These are phyloP conservation scores for Apophysomyces ossiformis DNA, from an alignment of 371 early-diverging fungal species.

Conservation along the genomic window DNA sequence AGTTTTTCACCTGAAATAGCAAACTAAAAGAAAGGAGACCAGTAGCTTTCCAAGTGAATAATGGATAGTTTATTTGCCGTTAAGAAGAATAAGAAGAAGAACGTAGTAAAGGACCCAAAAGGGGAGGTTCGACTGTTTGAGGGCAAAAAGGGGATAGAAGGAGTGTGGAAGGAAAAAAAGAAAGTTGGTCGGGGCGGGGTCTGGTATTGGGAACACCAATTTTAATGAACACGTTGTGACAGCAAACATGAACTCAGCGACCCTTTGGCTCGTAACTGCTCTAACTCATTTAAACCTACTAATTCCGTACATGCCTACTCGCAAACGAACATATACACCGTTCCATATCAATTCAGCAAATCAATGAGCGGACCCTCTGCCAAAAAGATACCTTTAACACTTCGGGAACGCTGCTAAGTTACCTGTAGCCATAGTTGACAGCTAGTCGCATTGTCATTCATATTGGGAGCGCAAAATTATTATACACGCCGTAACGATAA, in stretches of 20 bases:
- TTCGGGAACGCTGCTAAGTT: no score
- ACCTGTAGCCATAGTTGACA: no score
- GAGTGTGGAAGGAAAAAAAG: not conserved
- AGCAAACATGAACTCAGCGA: slow-evolving; percentile 1
- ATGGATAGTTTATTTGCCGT: not conserved
- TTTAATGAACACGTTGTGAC: slow-evolving; percentile 6
- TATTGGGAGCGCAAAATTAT: no score
- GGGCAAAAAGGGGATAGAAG: not conserved
- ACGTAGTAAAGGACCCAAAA: slow-evolving; percentile 3
- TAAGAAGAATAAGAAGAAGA: not conserved
- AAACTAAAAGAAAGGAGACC: not conserved
- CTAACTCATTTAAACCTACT: no score
- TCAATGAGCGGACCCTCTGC: no score
- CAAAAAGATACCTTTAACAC: no score
- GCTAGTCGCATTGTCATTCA: no score
- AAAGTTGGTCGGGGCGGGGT: slow-evolving; percentile 1
- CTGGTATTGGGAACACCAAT: slow-evolving; percentile 4
- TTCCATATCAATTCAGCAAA: no score
- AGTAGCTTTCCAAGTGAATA: not conserved
- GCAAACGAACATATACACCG: no score
- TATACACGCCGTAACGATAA: no score
- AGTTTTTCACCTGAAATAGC: slow-evolving; percentile 1
- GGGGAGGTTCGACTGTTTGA: slow-evolving; percentile 8
- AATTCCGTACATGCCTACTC: no score
- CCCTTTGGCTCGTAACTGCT: no score